These are phyloP conservation scores for Aspergillus campestris DNA, from an alignment of 495 filamentous ascomycete species.

Conservation along the genomic window DNA sequence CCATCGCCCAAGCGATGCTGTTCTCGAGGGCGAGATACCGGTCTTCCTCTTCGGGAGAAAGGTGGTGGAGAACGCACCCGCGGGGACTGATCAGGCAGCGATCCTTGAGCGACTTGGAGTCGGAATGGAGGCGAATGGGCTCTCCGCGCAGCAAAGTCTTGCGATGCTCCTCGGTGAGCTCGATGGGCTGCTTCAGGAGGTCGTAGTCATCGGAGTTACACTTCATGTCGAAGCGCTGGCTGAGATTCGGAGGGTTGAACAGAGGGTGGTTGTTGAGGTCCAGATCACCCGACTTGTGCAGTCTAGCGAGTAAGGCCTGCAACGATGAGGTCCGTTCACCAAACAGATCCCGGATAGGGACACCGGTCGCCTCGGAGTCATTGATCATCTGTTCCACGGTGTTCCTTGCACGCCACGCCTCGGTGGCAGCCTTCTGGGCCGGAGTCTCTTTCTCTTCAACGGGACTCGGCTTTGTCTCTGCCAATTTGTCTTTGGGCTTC, in stretches of 20 bases:
- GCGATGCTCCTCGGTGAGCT: slow-evolving; percentile 33
- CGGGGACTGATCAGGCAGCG: slow-evolving; percentile 65
- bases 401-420: slow-evolving; percentile 37
- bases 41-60: slow-evolving; percentile 68
- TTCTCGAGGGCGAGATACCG: slow-evolving; percentile 69
- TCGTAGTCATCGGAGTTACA: slow-evolving; percentile 38
- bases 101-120: slow-evolving; percentile 31
- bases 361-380: slow-evolving; percentile 28
- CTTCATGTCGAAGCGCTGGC: slow-evolving; percentile 44
- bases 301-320: slow-evolving; percentile 38
- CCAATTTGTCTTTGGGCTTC: slow-evolving; percentile 3
- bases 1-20: slow-evolving; percentile 31
- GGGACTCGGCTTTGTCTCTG: slow-evolving; percentile 1
- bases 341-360: slow-evolving; percentile 31
- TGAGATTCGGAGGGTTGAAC: slow-evolving; percentile 46
- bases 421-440: slow-evolving; percentile 20
- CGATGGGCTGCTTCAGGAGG: slow-evolving; percentile 25
- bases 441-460: slow-evolving; percentile 25
- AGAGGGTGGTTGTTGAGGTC: slow-evolving; percentile 43
- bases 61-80: slow-evolving; percentile 66
- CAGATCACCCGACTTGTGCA: slow-evolving; percentile 41
- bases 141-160: slow-evolving; percentile 34
- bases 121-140: slow-evolving; percentile 26
- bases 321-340: slow-evolving; percentile 32
- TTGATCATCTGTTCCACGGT: slow-evolving; percentile 34